Conservation (phyloP, 1,284 basidiomycete species). For the Cutaneotrichosporon cavernicola region DNA sequence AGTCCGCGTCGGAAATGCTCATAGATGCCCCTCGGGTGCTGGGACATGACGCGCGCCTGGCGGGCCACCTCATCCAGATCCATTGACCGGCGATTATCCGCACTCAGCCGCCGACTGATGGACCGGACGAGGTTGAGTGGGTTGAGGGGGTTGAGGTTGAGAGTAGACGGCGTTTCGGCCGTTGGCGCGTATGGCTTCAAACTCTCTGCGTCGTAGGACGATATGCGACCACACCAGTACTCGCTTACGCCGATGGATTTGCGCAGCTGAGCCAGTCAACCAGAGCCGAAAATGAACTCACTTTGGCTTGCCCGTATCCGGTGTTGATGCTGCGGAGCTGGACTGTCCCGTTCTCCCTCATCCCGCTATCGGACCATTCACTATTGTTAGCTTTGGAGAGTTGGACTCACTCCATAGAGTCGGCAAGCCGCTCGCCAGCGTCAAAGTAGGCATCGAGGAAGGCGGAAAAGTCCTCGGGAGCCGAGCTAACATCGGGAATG, state of each 20-base stretch:
- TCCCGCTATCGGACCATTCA: constrained; percentile 35
- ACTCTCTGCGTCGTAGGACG: constrained; percentile 8
- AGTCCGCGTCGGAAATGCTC: constrained; percentile 47
- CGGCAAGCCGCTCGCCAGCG: constrained; percentile 29
- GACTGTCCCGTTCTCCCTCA: constrained; percentile 31
- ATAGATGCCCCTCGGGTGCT: constrained; percentile 36
- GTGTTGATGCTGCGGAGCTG: constrained; percentile 32
- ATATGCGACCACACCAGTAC: constrained; percentile 42
- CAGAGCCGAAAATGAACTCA: neutral
- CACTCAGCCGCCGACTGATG: constrained; percentile 14
- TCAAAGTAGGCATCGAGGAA: constrained; percentile 40
- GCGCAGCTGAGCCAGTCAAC: constrained; percentile 27
- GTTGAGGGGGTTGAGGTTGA: neutral
- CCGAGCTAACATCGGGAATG: constrained; percentile 27
- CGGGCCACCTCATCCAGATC: constrained; percentile 29
- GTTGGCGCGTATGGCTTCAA: neutral
- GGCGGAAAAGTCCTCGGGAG: constrained; percentile 29
- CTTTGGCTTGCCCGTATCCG: constrained; percentile 13
- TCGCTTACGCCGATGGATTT: constrained; percentile 36
- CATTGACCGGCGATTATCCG: neutral
- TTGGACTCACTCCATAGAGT: constrained; percentile 37
- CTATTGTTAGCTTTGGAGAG: constrained; percentile 22
- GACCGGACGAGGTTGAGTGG: constrained; percentile 4
- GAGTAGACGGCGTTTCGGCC: neutral
- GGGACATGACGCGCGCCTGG: constrained; percentile 35